Percentiles rank a stretch among this genome's conserved stretches.
Conservation (phyloP, 2,329 filamentous ascomycete genomes). For the Clathrospora elynae region DNA sequence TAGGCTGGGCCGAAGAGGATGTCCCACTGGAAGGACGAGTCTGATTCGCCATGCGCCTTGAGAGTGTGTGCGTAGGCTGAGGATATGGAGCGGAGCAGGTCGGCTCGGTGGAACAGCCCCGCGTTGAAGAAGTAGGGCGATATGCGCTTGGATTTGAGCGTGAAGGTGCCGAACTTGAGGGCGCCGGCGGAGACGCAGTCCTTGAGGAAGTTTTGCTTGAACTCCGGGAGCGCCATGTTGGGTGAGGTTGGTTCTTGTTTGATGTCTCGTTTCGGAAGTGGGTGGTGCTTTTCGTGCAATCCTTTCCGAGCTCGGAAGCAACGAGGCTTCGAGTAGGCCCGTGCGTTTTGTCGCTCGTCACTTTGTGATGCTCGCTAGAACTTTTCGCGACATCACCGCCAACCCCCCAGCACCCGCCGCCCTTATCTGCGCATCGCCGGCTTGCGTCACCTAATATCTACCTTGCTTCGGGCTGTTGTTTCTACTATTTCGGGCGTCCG, state of each 20-base stretch:
- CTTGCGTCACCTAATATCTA: constrained; percentile 17
- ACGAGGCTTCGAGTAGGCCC: constrained; percentile 27
- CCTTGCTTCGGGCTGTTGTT: constrained; percentile 10
- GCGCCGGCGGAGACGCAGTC: constrained; percentile 70
- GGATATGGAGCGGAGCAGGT: constrained; percentile 76
- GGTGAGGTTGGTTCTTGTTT: neutral
- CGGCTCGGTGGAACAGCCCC: constrained; percentile 82
- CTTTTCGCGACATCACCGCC: constrained; percentile 37
- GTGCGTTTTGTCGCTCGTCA: constrained; percentile 30
- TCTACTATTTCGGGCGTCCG: constrained; percentile 28
- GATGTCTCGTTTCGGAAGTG: constrained; percentile 7
- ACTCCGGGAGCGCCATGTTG: constrained; percentile 40
- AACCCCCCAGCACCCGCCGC: constrained; percentile 24
- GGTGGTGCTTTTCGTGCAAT: constrained; percentile 11
- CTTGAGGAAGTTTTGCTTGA: constrained; percentile 72
- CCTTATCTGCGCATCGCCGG: constrained; percentile 37
- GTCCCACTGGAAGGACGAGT: constrained; percentile 68
- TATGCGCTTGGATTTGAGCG: constrained; percentile 86
- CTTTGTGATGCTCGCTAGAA: constrained; percentile 32
- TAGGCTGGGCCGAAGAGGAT: constrained; percentile 93
- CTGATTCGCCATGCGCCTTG: constrained; percentile 50
- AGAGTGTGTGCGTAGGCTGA: constrained; percentile 76
- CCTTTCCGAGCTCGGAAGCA: constrained; percentile 42
- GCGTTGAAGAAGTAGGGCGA: constrained; percentile 99
- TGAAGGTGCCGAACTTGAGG: constrained; percentile 81